Evolutionary conservation across 768 basidiomycete genomes (phyloP), one percentile per base, ranked within the genome.

Genomic region (Mycena alexandri): DNA sequence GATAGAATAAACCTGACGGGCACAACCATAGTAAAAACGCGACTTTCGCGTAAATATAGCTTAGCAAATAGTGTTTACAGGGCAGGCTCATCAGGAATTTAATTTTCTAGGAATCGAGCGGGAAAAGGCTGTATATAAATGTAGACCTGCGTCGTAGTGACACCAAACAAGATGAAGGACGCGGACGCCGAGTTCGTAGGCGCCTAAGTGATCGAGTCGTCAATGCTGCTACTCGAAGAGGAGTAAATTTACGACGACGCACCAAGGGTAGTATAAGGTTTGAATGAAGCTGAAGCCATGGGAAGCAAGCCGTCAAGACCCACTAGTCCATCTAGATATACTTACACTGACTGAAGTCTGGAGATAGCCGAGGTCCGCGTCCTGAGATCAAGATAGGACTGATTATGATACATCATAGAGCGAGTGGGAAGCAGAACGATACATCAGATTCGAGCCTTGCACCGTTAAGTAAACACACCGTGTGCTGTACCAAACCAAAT

Each of bases 271-370:
- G 21, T 38, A 54, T 51, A 19, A 24, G 38, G 38, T 29, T 63
- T 21, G 21, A 63, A 63, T n/a, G n/a, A n/a, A n/a, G n/a, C n/a
- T n/a, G 61, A 54, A 54, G 50, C 43, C 61, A 62, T 62, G 25
- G 21, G 38, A 54, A 4, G 21, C 38, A 41, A 41, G 38, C 38
- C 5, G n/a, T 41, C 36, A 22, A 54, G 36, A 16, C 13, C 22
- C 36, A 22, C 2, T 41, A 16, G 2, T 11, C 42, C 24, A 38
- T 54, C 38, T 54, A 24, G 12, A 21, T 16, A 1, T 3, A 6
- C n/a, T n/a, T n/a, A n/a, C n/a, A n/a, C n/a, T n/a, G n/a, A n/a
- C n/a, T n/a, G n/a, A n/a, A n/a, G n/a, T n/a, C n/a, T n/a, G n/a
- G n/a, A n/a, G n/a, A n/a, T n/a, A n/a, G n/a, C n/a, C n/a, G n/a